Base-by-base conservation (phyloP, 306 rosid species). In the Vigna hirtella region DNA sequence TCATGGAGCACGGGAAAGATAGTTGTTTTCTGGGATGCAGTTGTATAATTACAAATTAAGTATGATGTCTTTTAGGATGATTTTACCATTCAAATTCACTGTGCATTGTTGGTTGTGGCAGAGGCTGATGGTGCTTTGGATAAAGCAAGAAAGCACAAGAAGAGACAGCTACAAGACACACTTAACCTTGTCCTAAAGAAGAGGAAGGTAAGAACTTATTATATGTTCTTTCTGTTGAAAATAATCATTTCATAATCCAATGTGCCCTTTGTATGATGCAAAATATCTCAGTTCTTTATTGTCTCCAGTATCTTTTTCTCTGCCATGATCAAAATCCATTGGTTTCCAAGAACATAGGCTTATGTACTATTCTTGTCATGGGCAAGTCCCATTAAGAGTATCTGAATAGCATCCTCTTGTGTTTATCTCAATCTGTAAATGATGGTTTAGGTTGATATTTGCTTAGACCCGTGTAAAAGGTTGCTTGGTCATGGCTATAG, bases 61-160 rank as follows among this genome's bases (percentile, higher is more conserved):
- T 43, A 16, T n/a, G 13, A 57, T 18, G 38, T 9, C 47, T 15
- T 74, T 77, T 12, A 28, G 55, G 34, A 50, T 53, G 47, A 45
- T 57, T 77, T 75, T 56, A 18, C 57, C 64, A 58, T 83, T 79
- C 11, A 38, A 75, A 69, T 61, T 78, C 76, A 63, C 52, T 75
- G 24, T 32, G 18, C 71, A 42, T 51, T 77, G 42, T 79, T 73
- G 73, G 14, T 83, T 84, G 56, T 48, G 79, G 78, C 91, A 96
- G 99, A 96, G 91, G 99, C 99, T 78, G 99, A 96, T 85, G 99
- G 99, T 24, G 98, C 99, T 77, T 85, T 96, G 77, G 99, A 96
- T 84, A 96, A 96, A 83, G 98, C 99, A 80, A 91, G 99, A 83
- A 96, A 96, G 78, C 99, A 96, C 86, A 96, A 93, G 92, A 96